Evolutionary conservation across 2,329 filamentous ascomycete species (phyloP).

Genomic region (Dothideomycetes sp.): DNA sequence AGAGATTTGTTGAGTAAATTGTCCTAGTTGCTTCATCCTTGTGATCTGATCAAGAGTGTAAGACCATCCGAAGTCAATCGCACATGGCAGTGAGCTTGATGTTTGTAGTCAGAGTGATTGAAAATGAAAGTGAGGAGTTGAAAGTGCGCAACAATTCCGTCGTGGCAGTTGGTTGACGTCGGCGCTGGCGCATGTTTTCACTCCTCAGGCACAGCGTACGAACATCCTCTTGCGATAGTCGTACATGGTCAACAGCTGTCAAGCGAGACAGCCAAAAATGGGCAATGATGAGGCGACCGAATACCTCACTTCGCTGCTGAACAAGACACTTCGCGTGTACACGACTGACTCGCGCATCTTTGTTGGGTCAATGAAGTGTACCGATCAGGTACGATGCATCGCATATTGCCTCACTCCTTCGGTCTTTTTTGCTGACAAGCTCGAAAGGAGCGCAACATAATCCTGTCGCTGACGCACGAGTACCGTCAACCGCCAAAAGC

Average conservation of each 20-base stretch:
- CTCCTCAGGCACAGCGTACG: neutral
- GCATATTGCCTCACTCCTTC: neutral
- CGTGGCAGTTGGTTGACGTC: neutral
- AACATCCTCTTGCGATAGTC: neutral
- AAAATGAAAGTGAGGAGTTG: no score
- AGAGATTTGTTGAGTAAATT: no score
- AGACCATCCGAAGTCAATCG: no score
- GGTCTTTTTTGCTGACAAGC: neutral
- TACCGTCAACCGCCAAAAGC: slow-evolving; percentile 61
- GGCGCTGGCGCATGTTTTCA: neutral
- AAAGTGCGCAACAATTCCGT: neutral
- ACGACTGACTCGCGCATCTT: slow-evolving; percentile 82
- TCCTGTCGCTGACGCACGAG: slow-evolving; percentile 78
- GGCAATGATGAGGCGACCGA: slow-evolving; percentile 18
- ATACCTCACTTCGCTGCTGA: slow-evolving; percentile 27
- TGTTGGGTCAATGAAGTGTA: slow-evolving; percentile 86
- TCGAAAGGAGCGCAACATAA: slow-evolving; percentile 58
- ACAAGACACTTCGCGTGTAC: slow-evolving; percentile 66
- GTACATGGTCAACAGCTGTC: neutral
- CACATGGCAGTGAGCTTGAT: no score
- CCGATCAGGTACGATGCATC: slow-evolving; percentile 70
- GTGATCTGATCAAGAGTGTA: no score
- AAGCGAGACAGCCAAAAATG: neutral
- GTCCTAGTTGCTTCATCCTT: no score
- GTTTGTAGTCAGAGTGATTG: no score